Evolutionary conservation across 31 red algal genomes (phyloP).

Genomic region (Odonthalia washingtoniensis): DNA sequence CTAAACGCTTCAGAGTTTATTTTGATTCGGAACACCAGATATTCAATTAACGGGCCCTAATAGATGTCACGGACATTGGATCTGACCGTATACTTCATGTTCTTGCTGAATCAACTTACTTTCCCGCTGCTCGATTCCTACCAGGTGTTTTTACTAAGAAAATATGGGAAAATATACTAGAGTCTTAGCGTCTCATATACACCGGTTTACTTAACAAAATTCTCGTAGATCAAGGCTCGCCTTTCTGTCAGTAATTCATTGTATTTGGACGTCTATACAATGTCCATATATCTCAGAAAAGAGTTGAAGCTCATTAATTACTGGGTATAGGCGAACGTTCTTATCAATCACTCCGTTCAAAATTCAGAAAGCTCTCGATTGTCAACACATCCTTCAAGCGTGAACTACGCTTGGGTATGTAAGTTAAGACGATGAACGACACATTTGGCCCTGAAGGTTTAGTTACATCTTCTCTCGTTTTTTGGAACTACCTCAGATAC

Average conservation of each 20-base stretch:
- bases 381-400: background rate
- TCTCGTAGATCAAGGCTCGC: slow-evolving; percentile 5
- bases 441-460: slow-evolving; percentile 1
- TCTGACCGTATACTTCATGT: background rate
- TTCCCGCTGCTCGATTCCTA: slow-evolving; percentile 6
- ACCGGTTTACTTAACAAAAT: slow-evolving; percentile 33
- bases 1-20: background rate
- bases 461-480: slow-evolving; percentile 15
- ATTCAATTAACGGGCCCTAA: slow-evolving; percentile 24
- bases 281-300: background rate
- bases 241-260: slow-evolving; percentile 5
- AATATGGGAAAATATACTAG: slow-evolving; percentile 11
- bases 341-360: slow-evolving; percentile 1
- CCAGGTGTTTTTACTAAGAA: background rate
- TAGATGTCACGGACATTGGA: background rate
- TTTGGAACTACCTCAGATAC: slow-evolving; percentile 19
- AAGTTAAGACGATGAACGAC: slow-evolving; percentile 30
- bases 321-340: slow-evolving; percentile 25
- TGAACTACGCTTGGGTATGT: background rate
- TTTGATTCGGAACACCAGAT: background rate
- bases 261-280: slow-evolving; percentile 15
- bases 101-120: background rate
- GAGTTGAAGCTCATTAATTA: background rate
- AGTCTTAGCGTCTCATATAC: slow-evolving; percentile 28
- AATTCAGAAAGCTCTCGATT: background rate